Base-by-base conservation (phyloP, 1,139 yeast genomes). In the Scheffersomyces insectosa region DNA sequence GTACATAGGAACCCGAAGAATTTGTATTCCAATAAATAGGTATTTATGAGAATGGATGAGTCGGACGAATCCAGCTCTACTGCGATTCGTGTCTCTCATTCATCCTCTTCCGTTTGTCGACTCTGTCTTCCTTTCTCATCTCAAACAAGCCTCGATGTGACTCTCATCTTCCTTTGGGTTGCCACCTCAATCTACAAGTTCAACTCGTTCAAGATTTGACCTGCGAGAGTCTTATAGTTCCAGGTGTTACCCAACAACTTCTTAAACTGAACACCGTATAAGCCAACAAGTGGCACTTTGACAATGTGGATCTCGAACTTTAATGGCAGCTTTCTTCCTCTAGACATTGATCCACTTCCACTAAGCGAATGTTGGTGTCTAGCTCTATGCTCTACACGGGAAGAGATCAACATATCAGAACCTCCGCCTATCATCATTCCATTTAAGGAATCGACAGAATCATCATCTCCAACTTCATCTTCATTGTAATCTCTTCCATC, bases 261-360 rank as follows among this genome's bases (percentile, higher is more conserved):
- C 73, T 91, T 93, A 70, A 93, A 90, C 64, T 91, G 97, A 42
- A 93, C 93, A 63, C 98, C 99, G 52, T 88, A 90, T 49, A 93
- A 74, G 10, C 95, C 90, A 45, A 91, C 87, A 52, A 93, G 75
- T 37, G 97, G 96, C 42, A 93, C 96, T 62, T 89, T 89, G 38
- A 91, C 98, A 52, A 93, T 84, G 64, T 88, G 91, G 49, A 93
- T 88, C 61, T 93, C 98, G 65, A 93, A 93, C 57, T 86, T 85
- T 58, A 93, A 75, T 23, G 95, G 95, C 20, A 63, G 56, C 37
- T 56, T 50, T 47, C 46, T 37, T 62, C 66, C 48, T 42, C 60
- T 62, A 16, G 54, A 47, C 9, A 49, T 29, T 33, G 55, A 57
- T 39, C 59, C 59, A 12, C 66, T 54, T 25, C 58, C 52, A 40